Evolutionary conservation across 176 grass and related monocot genomes (phyloP), one percentile per base, ranked within the genome.

Genomic region (Carex myosuroides): DNA sequence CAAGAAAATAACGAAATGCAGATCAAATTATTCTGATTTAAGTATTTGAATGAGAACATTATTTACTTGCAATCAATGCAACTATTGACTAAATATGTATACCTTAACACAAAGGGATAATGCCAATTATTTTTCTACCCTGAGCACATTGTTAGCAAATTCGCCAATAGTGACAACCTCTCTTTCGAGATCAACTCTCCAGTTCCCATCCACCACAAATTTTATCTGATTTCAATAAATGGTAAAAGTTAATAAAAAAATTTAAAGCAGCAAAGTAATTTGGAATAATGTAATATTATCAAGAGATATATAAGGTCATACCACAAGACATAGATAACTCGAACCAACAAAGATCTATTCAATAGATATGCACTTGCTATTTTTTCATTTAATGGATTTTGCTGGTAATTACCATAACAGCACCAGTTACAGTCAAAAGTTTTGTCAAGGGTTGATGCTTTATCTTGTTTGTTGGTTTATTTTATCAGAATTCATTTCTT

Each of bases 141-240:
- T 87, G 29, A 90, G 54, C 46, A 90, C 81, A 87, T 90, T 90
- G 58, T 90, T 90, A 62, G 88, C 86, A 41, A 90, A 62, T 12
- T 79, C 79, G 2, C 63, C 88, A 46, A 62, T 84, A 12, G 33
- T 81, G 14, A 64, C 56, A 29, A 64, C 61, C 64, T 87, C 85
- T 83, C 73, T 54, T 61, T 56, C 66, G 14, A 52, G 70, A 86
- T 90, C 88, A 21, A 87, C 70, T 84, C 42, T 85, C 88, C 88
- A 90, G 17, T 72, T 65, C 13, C 85, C 88, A 68, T 90, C 85
- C 50, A 87, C 88, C 60, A 90, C 70, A 52, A 90, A 90, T 71
- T 90, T 90, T 64, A 90, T 90, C 88, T 90, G 72, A 84, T 83
- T 58, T 16, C 12, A 79, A 69, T 26, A 16, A 55, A 77, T 56